Percentiles rank a stretch among this genome's conserved stretches.
Evolutionary conservation across 169 alveolate genomes (phyloP).

Genomic region (Plasmodium malariae): DNA sequence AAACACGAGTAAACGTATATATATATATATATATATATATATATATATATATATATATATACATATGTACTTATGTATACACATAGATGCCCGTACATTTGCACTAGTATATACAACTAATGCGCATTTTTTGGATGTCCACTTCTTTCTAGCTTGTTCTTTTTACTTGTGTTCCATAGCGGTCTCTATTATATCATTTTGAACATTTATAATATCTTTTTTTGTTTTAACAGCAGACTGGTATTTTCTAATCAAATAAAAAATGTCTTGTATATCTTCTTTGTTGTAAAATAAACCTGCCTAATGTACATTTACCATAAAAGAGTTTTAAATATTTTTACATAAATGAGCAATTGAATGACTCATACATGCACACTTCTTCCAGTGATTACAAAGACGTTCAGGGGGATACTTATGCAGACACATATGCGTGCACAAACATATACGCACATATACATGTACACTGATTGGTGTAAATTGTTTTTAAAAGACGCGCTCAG

Average conservation of each 20-base stretch:
- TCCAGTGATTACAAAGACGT: not conserved
- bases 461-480: not conserved
- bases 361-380: not conserved
- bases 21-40: not conserved
- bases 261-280: slow-evolving; percentile 45
- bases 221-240: slow-evolving; percentile 19
- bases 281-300: slow-evolving; percentile 63
- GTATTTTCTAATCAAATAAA: slow-evolving; percentile 22
- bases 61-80: too few relatives aligned
- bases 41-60: too few relatives aligned
- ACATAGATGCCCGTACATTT: too few relatives aligned
- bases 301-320: not conserved
- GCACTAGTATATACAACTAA: too few relatives aligned
- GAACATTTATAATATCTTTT: slow-evolving; percentile 29
- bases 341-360: not conserved
- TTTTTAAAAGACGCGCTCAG: too few relatives aligned
- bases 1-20: not conserved
- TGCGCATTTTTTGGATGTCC: too few relatives aligned
- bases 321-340: not conserved
- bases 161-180: slow-evolving; percentile 41
- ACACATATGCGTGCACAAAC: not conserved
- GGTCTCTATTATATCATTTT: slow-evolving; percentile 26
- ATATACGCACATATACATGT: not conserved
- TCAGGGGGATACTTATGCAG: not conserved
- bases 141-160: not conserved